A percentile compares a stretch with the other conserved stretches of the same genome.
Conservation (phyloP, 768 basidiomycete genomes). For the Tremella fuciformis region DNA sequence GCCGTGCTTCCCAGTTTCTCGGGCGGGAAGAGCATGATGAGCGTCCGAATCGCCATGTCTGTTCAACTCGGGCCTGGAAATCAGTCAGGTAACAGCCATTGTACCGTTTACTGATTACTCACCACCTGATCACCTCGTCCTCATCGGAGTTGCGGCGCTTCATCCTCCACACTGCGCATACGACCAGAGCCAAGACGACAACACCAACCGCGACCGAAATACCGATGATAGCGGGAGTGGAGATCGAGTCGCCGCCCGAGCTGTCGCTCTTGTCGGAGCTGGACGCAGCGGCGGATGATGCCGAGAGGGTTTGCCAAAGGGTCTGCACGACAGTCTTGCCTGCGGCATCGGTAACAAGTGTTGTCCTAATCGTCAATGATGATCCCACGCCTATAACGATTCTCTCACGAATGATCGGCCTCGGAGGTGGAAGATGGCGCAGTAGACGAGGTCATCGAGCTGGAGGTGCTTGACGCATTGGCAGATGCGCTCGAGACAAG, state of each 20-base stretch:
- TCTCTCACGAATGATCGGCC: too few species aligned
- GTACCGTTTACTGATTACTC: constrained; percentile 6
- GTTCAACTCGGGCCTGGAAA: constrained; percentile 47
- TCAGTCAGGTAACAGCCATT: not conserved
- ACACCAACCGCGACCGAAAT: constrained; percentile 47
- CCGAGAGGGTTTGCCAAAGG: constrained; percentile 31
- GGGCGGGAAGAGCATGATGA: constrained; percentile 47
- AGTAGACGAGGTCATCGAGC: too few species aligned
- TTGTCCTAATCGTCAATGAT: not conserved
- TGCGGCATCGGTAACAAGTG: constrained; percentile 28
- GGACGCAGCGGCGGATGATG: constrained; percentile 20
- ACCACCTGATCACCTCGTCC: constrained; percentile 50
- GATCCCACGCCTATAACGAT: too few species aligned
- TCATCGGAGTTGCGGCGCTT: constrained; percentile 43
- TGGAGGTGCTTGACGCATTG: too few species aligned
- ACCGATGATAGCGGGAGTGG: constrained; percentile 44
- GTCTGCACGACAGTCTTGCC: constrained; percentile 40
- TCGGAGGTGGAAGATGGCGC: too few species aligned
- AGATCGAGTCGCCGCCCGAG: constrained; percentile 19
- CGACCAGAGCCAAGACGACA: constrained; percentile 37
- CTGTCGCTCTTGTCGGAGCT: constrained; percentile 12
- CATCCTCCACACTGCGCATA: constrained; percentile 47
- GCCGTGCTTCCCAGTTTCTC: constrained; percentile 48
- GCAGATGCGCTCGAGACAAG: too few species aligned
- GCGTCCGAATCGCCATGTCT: constrained; percentile 47